Evolutionary conservation across 169 alveolate species (phyloP).

Genomic region (Plasmodium cynomolgi): DNA sequence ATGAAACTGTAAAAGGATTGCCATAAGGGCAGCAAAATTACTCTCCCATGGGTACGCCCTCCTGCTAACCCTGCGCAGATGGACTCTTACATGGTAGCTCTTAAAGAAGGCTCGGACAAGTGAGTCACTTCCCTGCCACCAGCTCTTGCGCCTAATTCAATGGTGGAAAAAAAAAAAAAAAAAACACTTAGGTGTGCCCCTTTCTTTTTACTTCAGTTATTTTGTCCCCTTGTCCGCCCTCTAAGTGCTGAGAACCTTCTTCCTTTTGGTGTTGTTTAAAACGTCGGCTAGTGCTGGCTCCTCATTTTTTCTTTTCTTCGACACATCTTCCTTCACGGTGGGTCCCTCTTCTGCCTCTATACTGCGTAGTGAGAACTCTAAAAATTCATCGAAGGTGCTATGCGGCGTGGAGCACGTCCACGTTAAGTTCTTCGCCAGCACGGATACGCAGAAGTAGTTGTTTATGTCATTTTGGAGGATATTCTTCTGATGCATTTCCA

Average conservation of each 20-base stretch:
- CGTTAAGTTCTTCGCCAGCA: slow-evolving; percentile 47
- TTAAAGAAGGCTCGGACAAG: not conserved
- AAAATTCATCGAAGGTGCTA: slow-evolving; percentile 34
- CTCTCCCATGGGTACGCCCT: not conserved
- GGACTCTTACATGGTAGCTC: not conserved
- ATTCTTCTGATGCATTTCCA: slow-evolving; percentile 22
- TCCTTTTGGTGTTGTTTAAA: slow-evolving; percentile 15
- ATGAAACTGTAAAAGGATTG: not conserved
- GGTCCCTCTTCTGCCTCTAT: not conserved
- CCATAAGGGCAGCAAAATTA: not conserved
- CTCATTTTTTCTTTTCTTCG: slow-evolving; percentile 3
- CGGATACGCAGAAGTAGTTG: slow-evolving; percentile 8
- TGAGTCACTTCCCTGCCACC: not conserved
- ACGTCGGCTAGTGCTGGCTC: not conserved
- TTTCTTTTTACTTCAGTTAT: not conserved
- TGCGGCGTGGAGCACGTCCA: slow-evolving; percentile 68
- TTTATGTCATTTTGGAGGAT: slow-evolving; percentile 47
- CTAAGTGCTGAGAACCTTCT: not conserved
- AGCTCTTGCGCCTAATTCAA: not conserved
- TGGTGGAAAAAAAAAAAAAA: not conserved
- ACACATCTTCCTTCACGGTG: not conserved
- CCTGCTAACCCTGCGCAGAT: not conserved
- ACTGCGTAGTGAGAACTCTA: slow-evolving; percentile 15
- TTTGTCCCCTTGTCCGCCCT: not conserved
- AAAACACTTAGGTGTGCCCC: not conserved